Base-by-base conservation (phyloP, 176 grass and related monocot genomes). In the Guadua angustifolia region DNA sequence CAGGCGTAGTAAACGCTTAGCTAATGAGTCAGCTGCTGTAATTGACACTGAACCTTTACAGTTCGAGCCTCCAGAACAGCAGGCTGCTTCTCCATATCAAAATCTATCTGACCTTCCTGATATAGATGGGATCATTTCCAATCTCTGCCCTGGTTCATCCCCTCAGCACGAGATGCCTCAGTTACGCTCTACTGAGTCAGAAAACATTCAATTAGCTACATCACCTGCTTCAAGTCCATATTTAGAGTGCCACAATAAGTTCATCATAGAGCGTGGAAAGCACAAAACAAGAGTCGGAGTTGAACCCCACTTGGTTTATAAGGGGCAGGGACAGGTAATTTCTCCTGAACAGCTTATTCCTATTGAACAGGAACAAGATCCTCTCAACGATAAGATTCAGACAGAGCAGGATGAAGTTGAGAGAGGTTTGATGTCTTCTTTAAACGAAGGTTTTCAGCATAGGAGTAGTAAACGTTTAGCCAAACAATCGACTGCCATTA, bases 41-140 rank as follows among this genome's bases (percentile, higher is more conserved):
- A 46, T 46, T 46, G 44, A 46, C 10, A 12, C 44, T 46, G 44
- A 46, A 17, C 15, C 49, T 17, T 16, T 51, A 51, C 49, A 51
- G 16, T 51, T 51, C 9, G 49, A 51, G 49, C 49, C 16, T 51
- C 14, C 49, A 51, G 49, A 51, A 51, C 49, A 17, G 49, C 49
- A 6, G 49, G 49, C 49, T 51, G 49, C 49, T 88, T 77, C 66
- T 44, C 74, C 74, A 8, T 16, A 65, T 83, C 64, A 88, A 83
- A 52, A 71, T 83, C 66, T 53, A 45, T 72, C 42, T 83, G 57
- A 46, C 78, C 80, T 19, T 71, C 24, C 72, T 78, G 73, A 64
- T 65, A 44, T 72, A 64, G 73, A 83, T 42, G 71, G 66, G 83
- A 77, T 83, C 49, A 77, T 71, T 38, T 19, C 33, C 74, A 88